Conservation (phyloP, 306 rosid genomes). For the Corylus avellana region DNA sequence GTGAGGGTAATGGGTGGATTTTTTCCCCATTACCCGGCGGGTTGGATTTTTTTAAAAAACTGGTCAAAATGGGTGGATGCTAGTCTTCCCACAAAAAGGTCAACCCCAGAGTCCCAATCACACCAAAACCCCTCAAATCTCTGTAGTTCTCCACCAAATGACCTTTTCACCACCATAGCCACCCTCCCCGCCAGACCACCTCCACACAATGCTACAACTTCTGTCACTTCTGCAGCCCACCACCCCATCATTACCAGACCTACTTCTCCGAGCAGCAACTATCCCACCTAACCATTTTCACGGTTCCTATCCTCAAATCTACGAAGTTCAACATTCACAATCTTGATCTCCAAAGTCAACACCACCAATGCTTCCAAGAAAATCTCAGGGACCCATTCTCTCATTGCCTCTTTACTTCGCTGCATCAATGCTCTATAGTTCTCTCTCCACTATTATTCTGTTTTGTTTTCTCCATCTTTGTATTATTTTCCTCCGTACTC, state of each 20-base stretch:
- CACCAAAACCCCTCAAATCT: too few relatives aligned
- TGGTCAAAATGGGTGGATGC: too few relatives aligned
- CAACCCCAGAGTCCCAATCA: too few relatives aligned
- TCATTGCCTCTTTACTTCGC: too few relatives aligned
- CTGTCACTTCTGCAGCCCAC: slow-evolving; percentile 27
- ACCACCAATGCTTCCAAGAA: neutral
- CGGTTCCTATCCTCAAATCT: slow-evolving; percentile 19
- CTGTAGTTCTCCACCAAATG: slow-evolving; percentile 29
- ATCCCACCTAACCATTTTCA: slow-evolving; percentile 16
- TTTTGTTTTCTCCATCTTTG: too few relatives aligned
- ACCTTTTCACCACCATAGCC: slow-evolving; percentile 20
- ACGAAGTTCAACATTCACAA: slow-evolving; percentile 22
- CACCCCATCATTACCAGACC: slow-evolving; percentile 36
- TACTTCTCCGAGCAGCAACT: slow-evolving; percentile 47
- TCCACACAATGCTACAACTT: slow-evolving; percentile 41
- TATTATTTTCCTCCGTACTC: slow-evolving; percentile 25
- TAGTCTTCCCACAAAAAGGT: neutral
- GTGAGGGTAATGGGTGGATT: too few relatives aligned
- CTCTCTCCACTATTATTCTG: too few relatives aligned
- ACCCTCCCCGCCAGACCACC: slow-evolving; percentile 22
- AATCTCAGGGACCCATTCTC: too few relatives aligned
- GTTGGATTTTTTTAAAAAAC: too few relatives aligned
- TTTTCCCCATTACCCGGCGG: too few relatives aligned
- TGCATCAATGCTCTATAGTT: too few relatives aligned
- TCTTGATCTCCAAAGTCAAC: slow-evolving; percentile 29